Evolutionary conservation across 2,329 filamentous ascomycete genomes (phyloP), one percentile per base, ranked within the genome.

Genomic region (Sphaerostilbella broomeana): DNA sequence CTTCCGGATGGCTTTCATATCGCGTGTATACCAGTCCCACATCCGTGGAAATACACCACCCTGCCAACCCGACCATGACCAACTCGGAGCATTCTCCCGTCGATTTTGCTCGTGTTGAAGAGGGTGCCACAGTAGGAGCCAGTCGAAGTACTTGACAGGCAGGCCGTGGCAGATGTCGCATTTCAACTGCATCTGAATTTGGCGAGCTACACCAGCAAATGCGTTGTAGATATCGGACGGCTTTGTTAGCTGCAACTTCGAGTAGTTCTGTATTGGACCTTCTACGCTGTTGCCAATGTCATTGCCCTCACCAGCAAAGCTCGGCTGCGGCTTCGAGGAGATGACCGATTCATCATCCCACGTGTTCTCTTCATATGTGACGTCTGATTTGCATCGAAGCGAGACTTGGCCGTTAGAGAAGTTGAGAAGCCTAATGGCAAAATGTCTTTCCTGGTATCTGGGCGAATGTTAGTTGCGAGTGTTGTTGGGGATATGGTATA

Each of bases 301-400:
- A 18, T 33, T 20, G 12, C 18, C 30, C 18, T 33, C 18, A 8
- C 30, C 30, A 8, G 30, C 30, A n/a, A 33, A 33, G 11, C 30
- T 33, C 18, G 18, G 30, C 18, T 16, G 16, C 30, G 10, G 30
- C 22, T 33, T 33, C 30, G 18, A n/a, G 12, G 30, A 21, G 18
- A 33, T 33, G 18, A 31, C 28, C 16, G 28, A 31, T 11, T 31
- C 28, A n/a, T 31, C 28, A 16, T 31, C 28, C 28, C 28, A 31
- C 16, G 28, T 31, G 12, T 31, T 11, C 16, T 33, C 30, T 18
- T 33, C 18, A n/a, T 13, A 33, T 19, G 10, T 7, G 12, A 19
- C 15, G 16, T n/a, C 30, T 12, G 30, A 19, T 18, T 16, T 11
- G 15, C 30, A 33, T 33, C 7, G 16, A 33, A 33, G 18, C 12